These are phyloP conservation scores for Diaporthe aspalathi DNA, from an alignment of 2,329 filamentous ascomycete species.

Conservation along the genomic window DNA sequence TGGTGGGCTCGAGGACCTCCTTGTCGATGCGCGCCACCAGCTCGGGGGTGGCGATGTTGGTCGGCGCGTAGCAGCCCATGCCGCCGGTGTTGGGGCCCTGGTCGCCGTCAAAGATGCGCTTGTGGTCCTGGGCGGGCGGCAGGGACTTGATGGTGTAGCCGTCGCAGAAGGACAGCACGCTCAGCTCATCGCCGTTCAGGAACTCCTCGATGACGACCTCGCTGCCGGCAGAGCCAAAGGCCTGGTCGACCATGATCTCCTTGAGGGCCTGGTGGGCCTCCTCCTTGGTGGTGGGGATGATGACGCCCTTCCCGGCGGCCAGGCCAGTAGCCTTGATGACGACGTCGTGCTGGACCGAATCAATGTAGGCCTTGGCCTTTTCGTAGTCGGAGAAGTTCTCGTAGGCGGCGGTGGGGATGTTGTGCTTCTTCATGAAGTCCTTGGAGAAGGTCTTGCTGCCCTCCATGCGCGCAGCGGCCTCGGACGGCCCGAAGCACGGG, in stretches of 20 bases:
- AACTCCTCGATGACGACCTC: conserved; percentile 98
- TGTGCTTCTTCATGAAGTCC: conserved; percentile 94
- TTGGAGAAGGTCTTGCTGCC: conserved; percentile 98
- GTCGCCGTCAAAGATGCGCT: conserved; percentile 92
- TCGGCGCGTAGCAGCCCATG: conserved; percentile 98
- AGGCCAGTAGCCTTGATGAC: conserved; percentile 96
- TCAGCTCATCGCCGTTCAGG: conserved; percentile 90
- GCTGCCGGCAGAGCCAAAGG: conserved; percentile 87
- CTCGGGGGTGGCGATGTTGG: conserved; percentile 78
- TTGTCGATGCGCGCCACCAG: conserved; percentile 83
- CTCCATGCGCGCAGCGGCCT: conserved; percentile 88
- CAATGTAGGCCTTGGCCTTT: conserved; percentile 78
- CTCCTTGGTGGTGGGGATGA: conserved; percentile 83
- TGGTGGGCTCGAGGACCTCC: conserved; percentile 88
- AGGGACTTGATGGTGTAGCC: conserved; percentile 85
- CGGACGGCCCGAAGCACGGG: conserved; percentile 85
- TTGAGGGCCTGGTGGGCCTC: conserved; percentile 86
- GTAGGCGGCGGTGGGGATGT: conserved; percentile 91
- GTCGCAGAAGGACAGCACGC: conserved; percentile 91
- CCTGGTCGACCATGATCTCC: conserved; percentile 89
- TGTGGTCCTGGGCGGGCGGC: conserved; percentile 95
- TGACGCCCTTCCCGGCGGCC: conserved; percentile 94
- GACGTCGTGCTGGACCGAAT: conserved; percentile 75
- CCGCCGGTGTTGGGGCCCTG: conserved; percentile 93
- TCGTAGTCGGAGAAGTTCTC: conserved; percentile 87